A percentile compares a stretch with the other conserved stretches of the same genome.
Conservation (phyloP, 2,329 filamentous ascomycete species). For the Mycosphaerella sp. region DNA sequence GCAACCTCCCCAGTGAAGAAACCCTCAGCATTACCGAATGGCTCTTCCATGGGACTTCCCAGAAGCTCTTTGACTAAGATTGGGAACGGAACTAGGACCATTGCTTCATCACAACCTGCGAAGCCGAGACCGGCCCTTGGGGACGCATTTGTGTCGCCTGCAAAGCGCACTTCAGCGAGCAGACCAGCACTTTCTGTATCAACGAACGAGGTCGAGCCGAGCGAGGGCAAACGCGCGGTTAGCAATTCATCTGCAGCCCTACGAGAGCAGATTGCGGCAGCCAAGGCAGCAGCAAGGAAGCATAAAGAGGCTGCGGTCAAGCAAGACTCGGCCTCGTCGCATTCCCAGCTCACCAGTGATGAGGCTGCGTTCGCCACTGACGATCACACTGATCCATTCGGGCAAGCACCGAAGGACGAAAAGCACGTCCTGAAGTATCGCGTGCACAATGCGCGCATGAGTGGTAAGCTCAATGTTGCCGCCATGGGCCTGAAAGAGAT, state of each 20-base stretch:
- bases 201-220: not conserved
- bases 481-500: conserved; percentile 74
- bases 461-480: conserved; percentile 81
- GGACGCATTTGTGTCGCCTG: conserved; percentile 30
- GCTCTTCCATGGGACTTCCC: conserved; percentile 1
- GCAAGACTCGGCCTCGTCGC: conserved; percentile 23
- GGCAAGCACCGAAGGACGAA: conserved; percentile 54
- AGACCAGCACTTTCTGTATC: not conserved
- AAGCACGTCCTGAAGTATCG: conserved; percentile 67
- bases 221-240: conserved; percentile 17
- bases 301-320: conserved; percentile 30
- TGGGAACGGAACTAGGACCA: conserved; percentile 32
- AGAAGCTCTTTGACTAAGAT: conserved; percentile 2
- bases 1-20: conserved; percentile 19
- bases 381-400: conserved; percentile 62
- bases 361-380: conserved; percentile 53
- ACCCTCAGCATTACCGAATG: conserved; percentile 9
- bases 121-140: conserved; percentile 31
- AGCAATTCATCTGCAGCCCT: conserved; percentile 65
- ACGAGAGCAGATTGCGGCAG: conserved; percentile 86
- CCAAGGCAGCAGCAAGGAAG: conserved; percentile 63
- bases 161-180: conserved; percentile 2
- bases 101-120: conserved; percentile 29
- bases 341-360: conserved; percentile 15
- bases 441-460: conserved; percentile 64